A percentile compares a stretch with the other conserved stretches of the same genome.
Evolutionary conservation across 1,284 basidiomycete genomes (phyloP).

Genomic region (Cystobasidiaceae sp.): DNA sequence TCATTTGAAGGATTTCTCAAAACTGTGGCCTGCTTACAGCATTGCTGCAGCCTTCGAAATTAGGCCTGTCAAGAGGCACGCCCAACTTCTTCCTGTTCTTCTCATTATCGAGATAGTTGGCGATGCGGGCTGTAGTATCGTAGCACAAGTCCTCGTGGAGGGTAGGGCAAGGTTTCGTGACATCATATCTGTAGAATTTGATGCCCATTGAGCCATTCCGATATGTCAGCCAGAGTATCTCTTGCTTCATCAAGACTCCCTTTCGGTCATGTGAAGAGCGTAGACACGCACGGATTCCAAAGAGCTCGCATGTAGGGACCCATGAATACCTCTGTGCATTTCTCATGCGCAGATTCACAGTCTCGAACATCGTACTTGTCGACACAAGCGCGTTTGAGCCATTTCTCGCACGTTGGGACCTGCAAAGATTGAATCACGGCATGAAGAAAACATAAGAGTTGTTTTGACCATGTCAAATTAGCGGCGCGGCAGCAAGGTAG

Average conservation of each 20-base stretch:
- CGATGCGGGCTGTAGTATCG: conserved; percentile 30
- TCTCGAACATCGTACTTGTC: conserved; percentile 40
- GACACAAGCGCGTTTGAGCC: conserved; percentile 47
- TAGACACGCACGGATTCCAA: no score
- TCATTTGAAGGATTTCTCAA: no score
- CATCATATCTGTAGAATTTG: no score
- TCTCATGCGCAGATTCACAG: conserved; percentile 39
- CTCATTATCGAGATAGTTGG: conserved; percentile 34
- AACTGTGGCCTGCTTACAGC: conserved; percentile 10
- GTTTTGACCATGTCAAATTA: neutral
- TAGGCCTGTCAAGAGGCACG: conserved; percentile 24
- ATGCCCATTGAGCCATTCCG: no score
- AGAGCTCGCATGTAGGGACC: conserved; percentile 23
- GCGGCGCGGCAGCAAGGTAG: neutral
- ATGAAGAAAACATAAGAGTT: neutral
- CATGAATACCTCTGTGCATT: conserved; percentile 38
- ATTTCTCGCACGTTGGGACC: conserved; percentile 51
- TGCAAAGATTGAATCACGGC: neutral
- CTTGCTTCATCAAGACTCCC: no score
- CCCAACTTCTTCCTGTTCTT: conserved; percentile 34
- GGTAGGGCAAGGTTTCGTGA: conserved; percentile 32
- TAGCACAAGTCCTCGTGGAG: conserved; percentile 35
- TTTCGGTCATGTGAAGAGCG: no score
- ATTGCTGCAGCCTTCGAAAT: conserved; percentile 29
- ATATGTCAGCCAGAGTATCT: no score